A percentile compares a stretch with the other conserved stretches of the same genome.
Evolutionary conservation across 257 asterid species (phyloP).

Genomic region (Rhazya stricta): DNA sequence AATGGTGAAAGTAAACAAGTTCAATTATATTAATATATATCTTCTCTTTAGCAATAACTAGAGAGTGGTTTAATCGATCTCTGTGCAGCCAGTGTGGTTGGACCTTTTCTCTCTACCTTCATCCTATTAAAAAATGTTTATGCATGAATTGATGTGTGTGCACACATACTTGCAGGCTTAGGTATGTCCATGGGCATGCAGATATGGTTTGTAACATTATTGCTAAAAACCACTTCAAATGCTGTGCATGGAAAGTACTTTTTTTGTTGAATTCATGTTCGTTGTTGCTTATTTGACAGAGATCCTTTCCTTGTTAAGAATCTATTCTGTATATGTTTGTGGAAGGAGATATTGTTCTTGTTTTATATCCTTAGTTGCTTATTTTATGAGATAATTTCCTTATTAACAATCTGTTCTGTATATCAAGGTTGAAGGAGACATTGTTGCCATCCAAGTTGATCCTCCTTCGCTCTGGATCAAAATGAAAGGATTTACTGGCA

Average conservation of each 20-base stretch:
- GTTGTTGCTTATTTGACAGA: background rate
- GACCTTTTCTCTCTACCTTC: no score
- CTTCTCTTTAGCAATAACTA: no score
- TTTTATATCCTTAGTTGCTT: constrained; percentile 7
- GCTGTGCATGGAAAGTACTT: background rate
- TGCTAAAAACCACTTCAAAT: background rate
- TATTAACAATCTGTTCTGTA: constrained; percentile 1
- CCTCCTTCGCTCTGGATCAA: constrained; percentile 48
- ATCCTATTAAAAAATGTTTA: background rate
- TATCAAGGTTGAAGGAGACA: constrained; percentile 79
- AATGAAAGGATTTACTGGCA: constrained; percentile 28
- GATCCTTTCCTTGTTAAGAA: background rate
- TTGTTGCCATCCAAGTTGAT: constrained; percentile 67
- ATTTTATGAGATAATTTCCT: background rate
- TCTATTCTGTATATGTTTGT: background rate
- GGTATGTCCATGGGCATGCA: background rate
- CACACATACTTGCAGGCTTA: background rate
- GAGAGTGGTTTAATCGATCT: no score
- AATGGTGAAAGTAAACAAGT: background rate
- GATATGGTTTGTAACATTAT: background rate
- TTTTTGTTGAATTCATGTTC: background rate
- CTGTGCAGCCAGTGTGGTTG: no score
- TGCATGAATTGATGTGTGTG: background rate
- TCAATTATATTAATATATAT: no score
- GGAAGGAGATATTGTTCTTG: no score